A percentile compares a stretch with the other conserved stretches of the same genome.
Evolutionary conservation across 2,329 filamentous ascomycete genomes (phyloP).

Genomic region (Conoideocrella luteorostrata): DNA sequence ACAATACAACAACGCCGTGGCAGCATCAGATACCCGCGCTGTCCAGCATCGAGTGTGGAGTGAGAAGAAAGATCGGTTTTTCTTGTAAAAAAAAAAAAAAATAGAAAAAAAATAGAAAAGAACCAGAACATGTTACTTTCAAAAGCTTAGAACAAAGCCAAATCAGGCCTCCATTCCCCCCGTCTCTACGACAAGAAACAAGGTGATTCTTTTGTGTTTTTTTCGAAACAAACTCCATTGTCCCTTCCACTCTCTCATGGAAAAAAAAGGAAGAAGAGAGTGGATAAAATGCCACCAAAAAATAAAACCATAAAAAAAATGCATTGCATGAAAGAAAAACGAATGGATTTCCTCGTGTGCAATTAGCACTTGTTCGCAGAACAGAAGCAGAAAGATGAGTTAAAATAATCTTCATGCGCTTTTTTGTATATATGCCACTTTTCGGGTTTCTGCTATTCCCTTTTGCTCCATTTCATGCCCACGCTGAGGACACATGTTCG

Average conservation of each 20-base stretch:
- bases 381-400: not conserved
- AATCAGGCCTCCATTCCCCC: not conserved
- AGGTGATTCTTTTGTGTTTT: slow-evolving; percentile 1
- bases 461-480: slow-evolving; percentile 1
- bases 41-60: slow-evolving; percentile 13
- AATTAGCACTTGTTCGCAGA: not conserved
- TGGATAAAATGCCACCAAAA: not conserved
- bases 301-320: slow-evolving; percentile 1
- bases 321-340: slow-evolving; percentile 4
- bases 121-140: not conserved
- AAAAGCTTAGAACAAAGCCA: not conserved
- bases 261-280: not conserved
- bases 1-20: slow-evolving; percentile 13
- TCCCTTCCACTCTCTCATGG: not conserved
- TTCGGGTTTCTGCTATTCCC: not conserved
- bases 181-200: not conserved
- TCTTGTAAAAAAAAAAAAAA: slow-evolving; percentile 7
- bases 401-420: not conserved
- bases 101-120: slow-evolving; percentile 7
- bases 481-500: too few relatives aligned
- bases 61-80: slow-evolving; percentile 1
- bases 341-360: not conserved
- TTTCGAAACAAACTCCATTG: not conserved
- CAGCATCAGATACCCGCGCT: slow-evolving; percentile 12
- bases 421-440: slow-evolving; percentile 6